Base-by-base conservation (phyloP, 345 rosid species). In the Physaria fendleri region DNA sequence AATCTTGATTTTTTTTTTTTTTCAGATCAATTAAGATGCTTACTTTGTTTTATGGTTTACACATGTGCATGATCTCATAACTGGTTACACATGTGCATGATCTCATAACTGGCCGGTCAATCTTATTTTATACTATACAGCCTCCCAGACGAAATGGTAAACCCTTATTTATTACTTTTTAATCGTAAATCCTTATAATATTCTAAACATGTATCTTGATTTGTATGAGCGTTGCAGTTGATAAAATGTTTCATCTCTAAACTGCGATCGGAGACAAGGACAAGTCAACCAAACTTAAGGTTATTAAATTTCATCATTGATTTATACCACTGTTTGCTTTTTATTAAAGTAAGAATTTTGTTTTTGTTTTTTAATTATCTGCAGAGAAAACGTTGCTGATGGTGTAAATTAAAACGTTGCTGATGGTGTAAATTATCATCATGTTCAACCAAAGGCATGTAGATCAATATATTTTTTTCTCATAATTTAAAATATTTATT, bases 381-480 rank as follows among this genome's bases (percentile, higher is more conserved):
- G 42, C 52, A 67, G 65, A 5, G 23, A 32, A 23, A 58, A 2
- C 5, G 8, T 15, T 39, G 71, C 9, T 5, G 37, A 22, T 16
- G 43, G n/a, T n/a, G n/a, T n/a, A n/a, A n/a, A n/a, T n/a, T n/a
- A n/a, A n/a, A n/a, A n/a, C n/a, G n/a, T n/a, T n/a, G n/a, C n/a
- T n/a, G n/a, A n/a, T n/a, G n/a, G 5, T 5, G 0, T 42, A 32
- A 22, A 5, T 32, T 27, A 7, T 25, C 54, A 50, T 16, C n/a
- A n/a, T n/a, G 6, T 24, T 32, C 66, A 12, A 48, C 13, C 52
- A 66, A 48, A 59, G 32, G 72, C 37, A 68, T 9, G 59, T 40
- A 58, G 15, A 12, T 2, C 48, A 0, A 12, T 10, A n/a, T n/a
- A 2, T 9, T 39, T 27, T 29, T 3, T 11, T 21, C 16, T 17